Evolutionary conservation across 169 alveolate genomes (phyloP).

Genomic region (Plasmodium knowlesi): DNA sequence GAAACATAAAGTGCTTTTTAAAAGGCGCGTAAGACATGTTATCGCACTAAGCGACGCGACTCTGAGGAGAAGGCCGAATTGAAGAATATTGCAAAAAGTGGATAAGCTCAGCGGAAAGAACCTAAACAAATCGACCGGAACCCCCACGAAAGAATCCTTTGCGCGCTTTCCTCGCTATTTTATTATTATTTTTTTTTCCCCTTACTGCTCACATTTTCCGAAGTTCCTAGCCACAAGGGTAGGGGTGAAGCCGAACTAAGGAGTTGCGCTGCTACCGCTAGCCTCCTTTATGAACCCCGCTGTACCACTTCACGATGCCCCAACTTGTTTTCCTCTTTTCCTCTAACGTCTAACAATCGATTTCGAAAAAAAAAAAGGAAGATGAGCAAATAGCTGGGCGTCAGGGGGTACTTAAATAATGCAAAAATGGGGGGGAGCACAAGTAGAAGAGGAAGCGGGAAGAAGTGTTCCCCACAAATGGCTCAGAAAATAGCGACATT

Average conservation of each 20-base stretch:
- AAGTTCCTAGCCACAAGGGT: background rate
- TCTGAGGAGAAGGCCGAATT: background rate
- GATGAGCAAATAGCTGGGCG: background rate
- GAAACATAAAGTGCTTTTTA: background rate
- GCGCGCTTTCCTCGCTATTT: background rate
- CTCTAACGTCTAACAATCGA: background rate
- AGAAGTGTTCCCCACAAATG: background rate
- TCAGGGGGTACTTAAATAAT: background rate
- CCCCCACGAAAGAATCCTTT: background rate
- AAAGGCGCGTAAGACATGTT: background rate
- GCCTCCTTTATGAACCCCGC: background rate
- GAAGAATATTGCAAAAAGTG: background rate
- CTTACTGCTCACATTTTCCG: background rate
- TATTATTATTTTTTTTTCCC: background rate
- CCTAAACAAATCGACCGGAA: background rate
- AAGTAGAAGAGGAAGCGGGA: background rate
- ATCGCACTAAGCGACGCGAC: background rate
- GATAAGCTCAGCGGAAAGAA: background rate
- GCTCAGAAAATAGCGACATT: constrained; percentile 5
- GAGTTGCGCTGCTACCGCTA: background rate
- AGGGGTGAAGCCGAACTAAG: background rate
- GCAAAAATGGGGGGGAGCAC: background rate
- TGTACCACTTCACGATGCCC: background rate
- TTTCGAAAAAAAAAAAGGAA: background rate
- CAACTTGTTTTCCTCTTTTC: background rate